Conservation (phyloP, 257 asterid genomes). For the Solanum appendiculatum region DNA sequence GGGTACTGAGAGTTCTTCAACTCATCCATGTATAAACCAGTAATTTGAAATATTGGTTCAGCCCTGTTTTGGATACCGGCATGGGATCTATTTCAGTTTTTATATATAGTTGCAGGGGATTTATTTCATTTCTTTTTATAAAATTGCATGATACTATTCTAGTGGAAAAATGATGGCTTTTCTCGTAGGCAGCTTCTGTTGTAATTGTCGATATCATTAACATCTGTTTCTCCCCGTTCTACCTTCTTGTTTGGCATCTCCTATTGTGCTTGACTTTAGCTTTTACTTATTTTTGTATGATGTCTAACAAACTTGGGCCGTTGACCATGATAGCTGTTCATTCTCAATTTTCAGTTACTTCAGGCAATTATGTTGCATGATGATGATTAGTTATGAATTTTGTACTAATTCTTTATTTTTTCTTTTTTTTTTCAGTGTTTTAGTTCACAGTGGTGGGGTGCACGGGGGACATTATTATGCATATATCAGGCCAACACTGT, state of each 20-base stretch:
- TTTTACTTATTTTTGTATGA: not conserved
- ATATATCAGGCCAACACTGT: constrained; percentile 28
- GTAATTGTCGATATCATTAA: not conserved
- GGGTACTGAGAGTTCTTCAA: not conserved
- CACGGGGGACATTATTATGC: constrained; percentile 40
- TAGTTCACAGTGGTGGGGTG: constrained; percentile 36
- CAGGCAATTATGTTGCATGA: not conserved
- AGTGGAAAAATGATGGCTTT: not conserved
- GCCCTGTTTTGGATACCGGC: not conserved
- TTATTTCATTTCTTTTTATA: not conserved
- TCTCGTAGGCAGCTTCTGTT: not conserved
- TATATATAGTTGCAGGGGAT: not conserved
- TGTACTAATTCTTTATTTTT: not conserved
- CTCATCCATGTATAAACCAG: not conserved
- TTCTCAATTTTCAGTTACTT: not conserved
- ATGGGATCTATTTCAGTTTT: not conserved
- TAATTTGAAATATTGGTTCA: not conserved
- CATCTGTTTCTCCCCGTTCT: not conserved
- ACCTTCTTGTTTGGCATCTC: not conserved
- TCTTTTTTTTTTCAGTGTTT: not conserved
- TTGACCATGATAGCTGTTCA: not conserved
- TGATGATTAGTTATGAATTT: not conserved
- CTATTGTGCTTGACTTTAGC: not conserved
- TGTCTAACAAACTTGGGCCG: not conserved
- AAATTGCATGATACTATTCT: not conserved